phyloP scores from a whole-genome alignment of 345 rosid species.

The Clarkia xantiana region DNA sequence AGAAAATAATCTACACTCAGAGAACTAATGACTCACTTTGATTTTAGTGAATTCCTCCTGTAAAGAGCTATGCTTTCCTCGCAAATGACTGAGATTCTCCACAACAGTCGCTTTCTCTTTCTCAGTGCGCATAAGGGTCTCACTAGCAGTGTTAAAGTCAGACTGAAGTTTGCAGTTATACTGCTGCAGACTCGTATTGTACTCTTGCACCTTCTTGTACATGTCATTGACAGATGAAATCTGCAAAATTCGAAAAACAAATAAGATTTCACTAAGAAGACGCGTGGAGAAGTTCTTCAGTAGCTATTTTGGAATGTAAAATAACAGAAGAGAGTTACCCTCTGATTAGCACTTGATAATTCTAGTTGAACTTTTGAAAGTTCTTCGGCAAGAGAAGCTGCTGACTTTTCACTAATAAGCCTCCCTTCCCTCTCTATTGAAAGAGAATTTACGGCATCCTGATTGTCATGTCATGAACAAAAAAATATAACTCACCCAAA shows the following conservation, averaged over 20 bases:
- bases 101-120: conserved; percentile 67
- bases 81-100: conserved; percentile 56
- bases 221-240: conserved; percentile 76
- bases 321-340: conserved; percentile 30
- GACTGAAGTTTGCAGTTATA: conserved; percentile 87
- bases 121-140: conserved; percentile 64
- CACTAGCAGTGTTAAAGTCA: conserved; percentile 76
- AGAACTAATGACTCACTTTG: conserved; percentile 28
- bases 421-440: conserved; percentile 70
- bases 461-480: conserved; percentile 11
- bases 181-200: conserved; percentile 85
- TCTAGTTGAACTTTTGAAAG: conserved; percentile 67
- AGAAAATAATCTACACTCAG: too few relatives aligned
- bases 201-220: conserved; percentile 91
- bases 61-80: conserved; percentile 61
- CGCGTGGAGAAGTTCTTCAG: too few relatives aligned
- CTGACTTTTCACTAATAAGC: conserved; percentile 51
- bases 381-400: conserved; percentile 64
- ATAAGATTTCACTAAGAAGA: too few relatives aligned
- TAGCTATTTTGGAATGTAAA: too few relatives aligned
- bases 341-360: conserved; percentile 80
- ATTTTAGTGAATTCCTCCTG: conserved; percentile 63
- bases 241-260: conserved; percentile 22
- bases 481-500: too few relatives aligned
- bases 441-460: conserved; percentile 76